These are phyloP conservation scores for Chalaropsis ovoidea DNA, from an alignment of 2,329 filamentous ascomycete species.

Conservation along the genomic window DNA sequence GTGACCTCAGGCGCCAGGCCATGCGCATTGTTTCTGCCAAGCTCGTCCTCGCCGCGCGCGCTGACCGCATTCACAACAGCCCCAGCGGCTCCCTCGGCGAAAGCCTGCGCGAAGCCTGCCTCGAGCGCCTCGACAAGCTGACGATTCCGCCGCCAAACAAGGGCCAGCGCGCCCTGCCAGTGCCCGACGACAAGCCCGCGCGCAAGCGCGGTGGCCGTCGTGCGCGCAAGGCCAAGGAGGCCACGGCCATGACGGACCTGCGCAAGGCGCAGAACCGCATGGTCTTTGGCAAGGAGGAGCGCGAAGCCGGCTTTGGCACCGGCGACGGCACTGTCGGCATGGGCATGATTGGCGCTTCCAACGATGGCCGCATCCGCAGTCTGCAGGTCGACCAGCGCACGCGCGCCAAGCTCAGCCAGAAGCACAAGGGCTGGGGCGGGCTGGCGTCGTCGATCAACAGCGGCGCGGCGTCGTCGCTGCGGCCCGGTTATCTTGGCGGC, in stretches of 20 bases:
- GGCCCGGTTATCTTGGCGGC: slow-evolving; percentile 30
- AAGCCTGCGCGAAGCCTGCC: slow-evolving; percentile 68
- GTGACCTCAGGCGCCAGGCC: slow-evolving; percentile 80
- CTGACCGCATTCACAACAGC: slow-evolving; percentile 74
- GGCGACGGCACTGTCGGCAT: slow-evolving; percentile 78
- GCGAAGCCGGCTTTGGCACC: slow-evolving; percentile 79
- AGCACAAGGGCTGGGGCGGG: slow-evolving; percentile 89
- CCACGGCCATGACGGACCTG: slow-evolving; percentile 90
- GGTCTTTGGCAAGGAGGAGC: slow-evolving; percentile 91
- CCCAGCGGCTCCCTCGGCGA: slow-evolving; percentile 75
- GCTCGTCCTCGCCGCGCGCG: slow-evolving; percentile 81
- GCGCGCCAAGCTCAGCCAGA: slow-evolving; percentile 82
- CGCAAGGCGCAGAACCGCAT: slow-evolving; percentile 93
- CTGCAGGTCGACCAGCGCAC: slow-evolving; percentile 89
- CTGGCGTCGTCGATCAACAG: slow-evolving; percentile 72
- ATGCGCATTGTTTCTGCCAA: slow-evolving; percentile 93
- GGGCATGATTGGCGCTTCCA: slow-evolving; percentile 86
- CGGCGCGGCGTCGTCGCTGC: slow-evolving; percentile 62
- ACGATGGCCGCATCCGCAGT: slow-evolving; percentile 79
- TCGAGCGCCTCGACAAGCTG: slow-evolving; percentile 81
- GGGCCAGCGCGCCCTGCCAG: slow-evolving; percentile 73
- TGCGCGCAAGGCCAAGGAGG: slow-evolving; percentile 90
- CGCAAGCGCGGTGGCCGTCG: slow-evolving; percentile 84
- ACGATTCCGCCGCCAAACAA: slow-evolving; percentile 87
- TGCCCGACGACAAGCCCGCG: slow-evolving; percentile 88